Base-by-base conservation (phyloP, 345 rosid genomes). In the Eucalyptus regnans region DNA sequence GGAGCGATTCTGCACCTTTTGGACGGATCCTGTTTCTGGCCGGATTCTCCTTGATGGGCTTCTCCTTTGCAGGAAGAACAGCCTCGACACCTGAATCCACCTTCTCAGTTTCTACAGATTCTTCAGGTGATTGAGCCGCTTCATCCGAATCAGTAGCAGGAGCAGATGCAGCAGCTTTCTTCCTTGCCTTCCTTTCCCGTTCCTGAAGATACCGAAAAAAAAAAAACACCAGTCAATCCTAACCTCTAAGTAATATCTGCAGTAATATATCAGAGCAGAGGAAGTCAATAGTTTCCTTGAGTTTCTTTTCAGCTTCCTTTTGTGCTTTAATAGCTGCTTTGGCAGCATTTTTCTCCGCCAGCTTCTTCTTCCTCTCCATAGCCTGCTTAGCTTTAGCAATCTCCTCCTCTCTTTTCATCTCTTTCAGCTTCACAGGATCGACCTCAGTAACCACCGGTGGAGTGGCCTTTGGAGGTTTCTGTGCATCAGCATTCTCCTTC, bases 221-320 rank as follows among this genome's bases (percentile, higher is more conserved):
- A 62, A 86, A 64, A 12, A 37, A 64, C 52, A 29, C 60, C 44
- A 50, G 87, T 86, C 87, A 49, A 41, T 86, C 27, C 43, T 50
- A 33, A 14, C 43, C 29, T 52, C 20, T 71, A 54, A 27, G 46
- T 33, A 17, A 51, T 54, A 86, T 22, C 66, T 44, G 66, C 41
- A 86, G 66, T 13, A 86, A 86, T 46, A 51, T 33, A 50, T 86
- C 20, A 51, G 31, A 60, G 49, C 56, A 33, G n/a, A 54, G 68
- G n/a, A 31, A 86, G 87, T 12, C 6, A 43, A 37, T 87, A 93
- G 91, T 92, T 96, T 60, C 99, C 99, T 97, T 96, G 33, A 92
- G 95, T 93, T 96, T 97, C 94, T 95, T 98, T 91, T 98, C 99
- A 71, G 98, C 99, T 89, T 98, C 99, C 94, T 94, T 98, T 90